Base-by-base conservation (phyloP, 2,329 filamentous ascomycete species). In the Chalara sp. region DNA sequence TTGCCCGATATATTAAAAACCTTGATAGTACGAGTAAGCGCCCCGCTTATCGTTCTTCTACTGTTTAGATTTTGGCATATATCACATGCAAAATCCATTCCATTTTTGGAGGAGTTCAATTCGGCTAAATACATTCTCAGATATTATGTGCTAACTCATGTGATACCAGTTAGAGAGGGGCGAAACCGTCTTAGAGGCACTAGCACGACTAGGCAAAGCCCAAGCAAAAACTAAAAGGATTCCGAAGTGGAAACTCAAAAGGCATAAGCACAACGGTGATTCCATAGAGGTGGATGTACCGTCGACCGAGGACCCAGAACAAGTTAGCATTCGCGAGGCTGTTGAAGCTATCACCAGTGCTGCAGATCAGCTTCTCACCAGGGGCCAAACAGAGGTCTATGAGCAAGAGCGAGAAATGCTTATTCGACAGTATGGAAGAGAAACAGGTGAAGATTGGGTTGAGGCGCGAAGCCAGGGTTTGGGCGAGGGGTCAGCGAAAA, bases 331-430 rank as follows among this genome's bases (percentile, higher is more conserved):
- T 57, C 88, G 83, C 64, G 76, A 84, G 54, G 80, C 83, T 1
- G 90, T 99, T 50, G 79, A 92, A 61, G 76, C 79, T 44, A 87
- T 99, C 56, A 97, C 93, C 0, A 90, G 87, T 43, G 89, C 92
- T 7, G 91, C 93, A 4, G 91, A 96, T 69, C 86, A 87, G 56
- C 75, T 99, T 1, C 80, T 96, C 48, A 85, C 84, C 32, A 78
- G 92, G 50, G 91, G 91, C 21, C 83, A 92, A 56, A 80, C 84
- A 2, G 89, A 97, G n/a, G 84, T 97, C 46, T 99, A 97, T 69
- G 90, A 97, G 52, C 79, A 84, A 43, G 89, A 95, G 65, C 79
- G 91, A 51, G 93, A 97, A 68, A 68, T 86, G 54, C 77, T 99
- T 31, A 81, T 91, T 49, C 79, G 93, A 33, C 86, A 92, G 65